phyloP scores from a whole-genome alignment of 2,329 filamentous ascomycete species.

The Pyrenophora graminea region DNA sequence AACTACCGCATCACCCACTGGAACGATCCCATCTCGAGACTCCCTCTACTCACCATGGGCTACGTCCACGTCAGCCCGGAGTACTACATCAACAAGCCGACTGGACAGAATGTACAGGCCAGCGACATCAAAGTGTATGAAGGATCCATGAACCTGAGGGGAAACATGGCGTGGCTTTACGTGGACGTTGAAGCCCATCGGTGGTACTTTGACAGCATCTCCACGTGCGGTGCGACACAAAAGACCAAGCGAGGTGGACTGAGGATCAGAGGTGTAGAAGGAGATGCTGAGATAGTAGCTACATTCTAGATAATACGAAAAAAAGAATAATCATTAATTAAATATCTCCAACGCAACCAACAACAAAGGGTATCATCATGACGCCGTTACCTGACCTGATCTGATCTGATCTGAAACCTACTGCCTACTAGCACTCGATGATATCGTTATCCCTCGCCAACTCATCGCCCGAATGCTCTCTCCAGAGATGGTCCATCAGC shows the following conservation, averaged over 20 bases:
- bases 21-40: conserved; percentile 68
- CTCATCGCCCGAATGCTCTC: conserved; percentile 35
- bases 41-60: conserved; percentile 64
- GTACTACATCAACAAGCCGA: conserved; percentile 56
- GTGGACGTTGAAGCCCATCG: conserved; percentile 40
- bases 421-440: conserved; percentile 15
- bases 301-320: conserved; percentile 11
- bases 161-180: conserved; percentile 37
- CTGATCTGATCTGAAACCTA: background rate
- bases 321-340: no score
- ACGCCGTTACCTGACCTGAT: background rate
- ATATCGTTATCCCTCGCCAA: conserved; percentile 36
- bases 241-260: conserved; percentile 11
- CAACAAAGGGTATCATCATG: background rate
- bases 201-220: conserved; percentile 42
- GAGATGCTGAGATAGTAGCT: conserved; percentile 17
- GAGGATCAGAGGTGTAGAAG: conserved; percentile 11
- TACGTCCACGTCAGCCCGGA: conserved; percentile 72
- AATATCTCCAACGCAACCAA: background rate
- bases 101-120: conserved; percentile 20
- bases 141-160: conserved; percentile 29
- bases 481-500: conserved; percentile 43
- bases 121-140: conserved; percentile 31
- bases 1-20: conserved; percentile 70
- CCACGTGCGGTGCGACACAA: conserved; percentile 25